phyloP scores from a whole-genome alignment of 2,329 filamentous ascomycete species.

The Claviceps lovelessii region DNA sequence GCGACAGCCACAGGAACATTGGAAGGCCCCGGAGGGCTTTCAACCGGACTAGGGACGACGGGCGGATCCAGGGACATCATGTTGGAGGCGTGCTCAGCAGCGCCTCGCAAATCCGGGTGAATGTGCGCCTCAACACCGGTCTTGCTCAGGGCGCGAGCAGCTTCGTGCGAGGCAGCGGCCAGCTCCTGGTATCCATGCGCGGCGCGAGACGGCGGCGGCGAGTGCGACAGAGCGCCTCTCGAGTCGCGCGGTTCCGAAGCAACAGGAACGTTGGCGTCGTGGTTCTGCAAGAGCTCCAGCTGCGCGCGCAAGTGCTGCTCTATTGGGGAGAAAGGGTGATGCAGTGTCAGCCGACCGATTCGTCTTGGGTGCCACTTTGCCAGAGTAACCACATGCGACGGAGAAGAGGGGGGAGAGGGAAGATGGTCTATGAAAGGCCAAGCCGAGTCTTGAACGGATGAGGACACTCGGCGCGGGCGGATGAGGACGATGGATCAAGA shows the following conservation, averaged over 20 bases:
- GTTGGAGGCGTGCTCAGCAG: slow-evolving; percentile 13
- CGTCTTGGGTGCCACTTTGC: neutral
- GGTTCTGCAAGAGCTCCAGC: slow-evolving; percentile 29
- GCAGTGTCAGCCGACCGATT: slow-evolving; percentile 11
- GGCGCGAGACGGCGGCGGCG: slow-evolving; percentile 15
- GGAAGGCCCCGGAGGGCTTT: slow-evolving; percentile 14
- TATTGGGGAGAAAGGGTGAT: slow-evolving; percentile 8
- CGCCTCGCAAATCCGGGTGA: slow-evolving; percentile 32
- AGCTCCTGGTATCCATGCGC: slow-evolving; percentile 34
- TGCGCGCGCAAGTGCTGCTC: slow-evolving; percentile 30
- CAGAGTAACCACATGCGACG: neutral
- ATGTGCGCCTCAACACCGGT: slow-evolving; percentile 31
- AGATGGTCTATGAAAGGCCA: neutral
- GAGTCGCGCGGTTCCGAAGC: slow-evolving; percentile 17
- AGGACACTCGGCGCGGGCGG: neutral
- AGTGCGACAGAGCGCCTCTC: slow-evolving; percentile 16
- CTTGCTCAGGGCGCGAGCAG: slow-evolving; percentile 20
- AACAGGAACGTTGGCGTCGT: slow-evolving; percentile 21
- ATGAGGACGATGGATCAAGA: neutral
- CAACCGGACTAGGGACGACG: slow-evolving; percentile 17
- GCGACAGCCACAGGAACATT: slow-evolving; percentile 18
- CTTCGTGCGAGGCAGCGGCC: slow-evolving; percentile 20
- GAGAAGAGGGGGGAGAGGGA: neutral
- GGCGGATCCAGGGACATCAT: slow-evolving; percentile 27
- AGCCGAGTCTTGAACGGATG: neutral